These are phyloP conservation scores for Backusella circina DNA, from an alignment of 192 early-diverging fungal genomes.

Conservation along the genomic window DNA sequence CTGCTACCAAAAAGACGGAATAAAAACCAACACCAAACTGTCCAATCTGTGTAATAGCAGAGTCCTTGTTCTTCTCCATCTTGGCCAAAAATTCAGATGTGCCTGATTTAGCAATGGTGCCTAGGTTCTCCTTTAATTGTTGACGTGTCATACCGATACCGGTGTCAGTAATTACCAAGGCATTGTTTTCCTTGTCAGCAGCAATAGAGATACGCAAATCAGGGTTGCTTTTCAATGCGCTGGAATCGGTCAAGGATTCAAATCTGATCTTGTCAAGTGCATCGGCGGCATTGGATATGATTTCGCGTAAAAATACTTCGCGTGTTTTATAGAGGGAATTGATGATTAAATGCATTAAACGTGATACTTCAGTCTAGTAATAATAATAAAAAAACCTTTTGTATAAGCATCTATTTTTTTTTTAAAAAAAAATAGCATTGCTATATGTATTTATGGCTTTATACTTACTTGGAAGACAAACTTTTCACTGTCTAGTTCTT, in stretches of 20 bases:
- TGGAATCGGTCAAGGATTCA: slow-evolving; percentile 65
- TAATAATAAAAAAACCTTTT: not conserved
- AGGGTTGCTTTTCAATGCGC: slow-evolving; percentile 52
- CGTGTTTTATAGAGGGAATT: slow-evolving; percentile 94
- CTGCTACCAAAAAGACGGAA: slow-evolving; percentile 94
- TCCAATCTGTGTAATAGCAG: slow-evolving; percentile 81
- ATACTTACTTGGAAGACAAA: slow-evolving; percentile 30
- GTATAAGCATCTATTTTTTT: no score
- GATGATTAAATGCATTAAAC: slow-evolving; percentile 92
- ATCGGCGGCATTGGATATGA: slow-evolving; percentile 95
- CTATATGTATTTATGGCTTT: not conserved
- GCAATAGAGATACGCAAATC: slow-evolving; percentile 83
- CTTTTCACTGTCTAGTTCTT: slow-evolving; percentile 26
- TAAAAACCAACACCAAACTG: slow-evolving; percentile 99
- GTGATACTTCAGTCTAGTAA: slow-evolving; percentile 84
- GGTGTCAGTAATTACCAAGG: slow-evolving; percentile 85
- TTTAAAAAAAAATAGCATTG: no score
- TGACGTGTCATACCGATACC: slow-evolving; percentile 95
- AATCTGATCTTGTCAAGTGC: slow-evolving; percentile 95
- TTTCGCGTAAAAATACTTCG: slow-evolving; percentile 96
- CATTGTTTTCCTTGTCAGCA: slow-evolving; percentile 67
- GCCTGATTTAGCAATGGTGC: slow-evolving; percentile 98
- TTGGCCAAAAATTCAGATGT: slow-evolving; percentile 85
- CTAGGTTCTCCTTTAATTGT: slow-evolving; percentile 87
- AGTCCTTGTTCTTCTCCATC: slow-evolving; percentile 75